Base-by-base conservation (phyloP, 441 rosid genomes). In the Arabidopsis lyrata region DNA sequence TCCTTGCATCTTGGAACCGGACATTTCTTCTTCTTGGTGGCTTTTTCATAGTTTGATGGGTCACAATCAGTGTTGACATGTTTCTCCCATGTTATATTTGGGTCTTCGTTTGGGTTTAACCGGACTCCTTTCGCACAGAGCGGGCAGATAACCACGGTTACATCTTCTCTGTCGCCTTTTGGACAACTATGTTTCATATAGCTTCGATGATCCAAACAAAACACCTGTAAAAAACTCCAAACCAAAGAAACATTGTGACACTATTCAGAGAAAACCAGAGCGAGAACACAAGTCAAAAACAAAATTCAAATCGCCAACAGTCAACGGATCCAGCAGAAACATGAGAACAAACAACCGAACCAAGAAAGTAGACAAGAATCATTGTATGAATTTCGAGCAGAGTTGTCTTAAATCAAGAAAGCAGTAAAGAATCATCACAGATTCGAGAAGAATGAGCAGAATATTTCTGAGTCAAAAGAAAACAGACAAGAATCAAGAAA, bases 61-160 rank as follows among this genome's bases (percentile, higher is more conserved):
- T 94, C 99, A 34, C 99, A 94, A 9, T 90, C 97, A 0, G 84
- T 80, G 59, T 86, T 89, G 61, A 90, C 95, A 49, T 94, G 99
- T 39, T 67, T 74, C 61, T 94, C 95, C 99, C 97, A 94, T 6
- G 88, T 84, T 54, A 94, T 85, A 73, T 94, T 88, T 1, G 97
- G 91, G 70, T 94, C 93, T 77, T 87, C 88, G 12, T 87, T 88
- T 2, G 92, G 90, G 68, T 63, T 85, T 53, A 92, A 83, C 20
- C 87, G 84, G 63, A 94, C 97, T 47, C 97, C 97, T 83, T 88
- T 92, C 0, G 94, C 95, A 52, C 99, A 94, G n/a, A 88, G 84
- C 0, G 99, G 97, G 71, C 99, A 94, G 58, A 94, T 79, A 36
- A 90, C 94, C 48, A 94, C 99, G 0, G 95, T 87, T 1, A 92